A percentile compares a stretch with the other conserved stretches of the same genome.
Conservation (phyloP, 1,284 basidiomycete species). For the Fomes fomentarius region DNA sequence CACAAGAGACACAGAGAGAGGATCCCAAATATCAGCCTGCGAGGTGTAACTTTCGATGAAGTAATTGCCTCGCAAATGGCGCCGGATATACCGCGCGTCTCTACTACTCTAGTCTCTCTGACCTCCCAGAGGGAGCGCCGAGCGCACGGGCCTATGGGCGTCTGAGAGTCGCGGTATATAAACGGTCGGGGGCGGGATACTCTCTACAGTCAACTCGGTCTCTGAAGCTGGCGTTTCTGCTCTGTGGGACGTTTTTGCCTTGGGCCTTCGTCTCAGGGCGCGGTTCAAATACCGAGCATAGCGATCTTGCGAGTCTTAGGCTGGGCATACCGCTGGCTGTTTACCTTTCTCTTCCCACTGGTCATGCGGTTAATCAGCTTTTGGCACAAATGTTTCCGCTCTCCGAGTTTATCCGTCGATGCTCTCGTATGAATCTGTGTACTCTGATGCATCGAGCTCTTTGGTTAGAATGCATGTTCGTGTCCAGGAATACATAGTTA, state of each 20-base stretch:
- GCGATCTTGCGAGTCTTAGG: conserved; percentile 39
- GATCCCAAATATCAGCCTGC: conserved; percentile 71
- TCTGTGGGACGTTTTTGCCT: conserved; percentile 18
- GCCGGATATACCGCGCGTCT: conserved; percentile 7
- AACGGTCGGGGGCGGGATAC: conserved; percentile 15
- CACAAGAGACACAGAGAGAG: conserved; percentile 32
- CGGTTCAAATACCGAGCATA: conserved; percentile 36
- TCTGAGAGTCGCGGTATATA: too few relatives aligned
- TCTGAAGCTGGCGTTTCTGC: conserved; percentile 39
- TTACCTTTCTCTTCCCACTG: conserved; percentile 42
- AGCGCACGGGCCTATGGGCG: too few relatives aligned
- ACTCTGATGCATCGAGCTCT: too few relatives aligned
- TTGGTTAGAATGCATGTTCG: too few relatives aligned
- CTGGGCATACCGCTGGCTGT: conserved; percentile 73
- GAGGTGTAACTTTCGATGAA: conserved; percentile 71
- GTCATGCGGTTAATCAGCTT: conserved; percentile 71
- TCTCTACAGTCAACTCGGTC: conserved; percentile 63
- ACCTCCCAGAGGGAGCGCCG: too few relatives aligned
- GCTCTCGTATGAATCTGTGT: too few relatives aligned
- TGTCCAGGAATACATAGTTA: too few relatives aligned
- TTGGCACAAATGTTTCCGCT: conserved; percentile 52
- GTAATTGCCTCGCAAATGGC: not conserved
- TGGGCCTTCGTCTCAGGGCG: conserved; percentile 14
- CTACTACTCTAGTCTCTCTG: too few relatives aligned
- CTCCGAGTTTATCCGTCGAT: too few relatives aligned